Base-by-base conservation (phyloP, 805 yeast genomes). In the Saitoella complicata region DNA sequence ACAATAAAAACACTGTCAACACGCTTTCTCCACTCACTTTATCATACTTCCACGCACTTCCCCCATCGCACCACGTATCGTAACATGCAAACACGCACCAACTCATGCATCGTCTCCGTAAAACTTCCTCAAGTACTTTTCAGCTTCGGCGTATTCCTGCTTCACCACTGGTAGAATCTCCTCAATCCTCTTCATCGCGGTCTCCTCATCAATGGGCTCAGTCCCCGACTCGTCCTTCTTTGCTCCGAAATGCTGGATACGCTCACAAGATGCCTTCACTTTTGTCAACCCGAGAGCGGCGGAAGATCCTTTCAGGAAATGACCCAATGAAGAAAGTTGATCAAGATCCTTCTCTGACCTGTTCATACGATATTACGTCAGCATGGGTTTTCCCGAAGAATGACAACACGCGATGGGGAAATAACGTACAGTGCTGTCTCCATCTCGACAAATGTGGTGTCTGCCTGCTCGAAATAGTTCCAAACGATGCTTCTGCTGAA, bases 281-380 rank as follows among this genome's bases (percentile, higher is more conserved):
- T 77, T 76, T 39, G 73, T 74, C 46, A 91, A 69, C 2, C 98
- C 98, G 47, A 91, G 66, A 0, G 95, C 88, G 1, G 96, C 94
- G 1, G 96, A 93, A 8, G 94, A 80, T 40, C 98, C 98, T 59
- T 91, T 91, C 46, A 91, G 68, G 58, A 84, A 91, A 60, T 91
- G 98, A 9, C 98, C 98, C 53, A 81, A 65, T 9, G 76, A 69
- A 13, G 87, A 78, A 45, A 91, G 64, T 49, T 75, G 69, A 37
- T 66, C 70, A 47, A 86, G 67, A 52, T 66, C 61, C 31, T 49
- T 50, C 36, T 10, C n/a, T 33, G 43, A 37, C 39, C 29, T 37
- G 13, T 12, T 10, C 35, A 29, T 8, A 30, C 12, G 32, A 9
- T 9, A 30, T 9, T 7, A 39, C 8, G 21, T 7, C 12, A 39